phyloP scores from a whole-genome alignment of 2,329 filamentous ascomycete species.

The Pseudomassariella vexata region DNA sequence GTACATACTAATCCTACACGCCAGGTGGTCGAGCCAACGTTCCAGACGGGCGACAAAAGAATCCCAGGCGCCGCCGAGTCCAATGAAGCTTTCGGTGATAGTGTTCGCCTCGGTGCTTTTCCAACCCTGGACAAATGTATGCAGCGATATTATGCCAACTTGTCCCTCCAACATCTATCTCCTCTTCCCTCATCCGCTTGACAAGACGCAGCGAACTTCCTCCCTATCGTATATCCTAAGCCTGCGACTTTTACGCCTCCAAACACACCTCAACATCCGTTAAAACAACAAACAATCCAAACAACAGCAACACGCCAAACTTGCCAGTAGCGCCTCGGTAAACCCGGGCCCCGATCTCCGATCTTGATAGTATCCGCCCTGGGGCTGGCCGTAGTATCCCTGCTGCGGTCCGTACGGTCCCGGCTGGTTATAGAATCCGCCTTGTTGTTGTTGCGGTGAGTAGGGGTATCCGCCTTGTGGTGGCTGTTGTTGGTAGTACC shows the following conservation, averaged over 20 bases:
- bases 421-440: no score
- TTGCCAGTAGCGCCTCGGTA: slow-evolving; percentile 41
- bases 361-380: slow-evolving; percentile 19
- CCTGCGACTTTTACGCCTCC: no score
- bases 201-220: no score
- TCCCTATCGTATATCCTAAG: no score
- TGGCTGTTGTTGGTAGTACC: slow-evolving; percentile 33
- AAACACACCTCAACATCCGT: no score
- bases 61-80: no score
- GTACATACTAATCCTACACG: background rate
- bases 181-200: background rate
- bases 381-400: slow-evolving; percentile 12
- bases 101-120: background rate
- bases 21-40: background rate
- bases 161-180: no score
- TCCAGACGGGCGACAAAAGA: slow-evolving; percentile 3
- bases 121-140: background rate
- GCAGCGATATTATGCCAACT: background rate
- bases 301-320: slow-evolving; percentile 53
- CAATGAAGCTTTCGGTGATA: background rate
- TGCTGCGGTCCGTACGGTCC: slow-evolving; percentile 9
- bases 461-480: slow-evolving; percentile 3
- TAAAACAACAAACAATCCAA: slow-evolving; percentile 50
- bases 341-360: slow-evolving; percentile 14
- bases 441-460: slow-evolving; percentile 21